Conservation (phyloP, 2,329 filamentous ascomycete species). For the Diaporthe capsici region DNA sequence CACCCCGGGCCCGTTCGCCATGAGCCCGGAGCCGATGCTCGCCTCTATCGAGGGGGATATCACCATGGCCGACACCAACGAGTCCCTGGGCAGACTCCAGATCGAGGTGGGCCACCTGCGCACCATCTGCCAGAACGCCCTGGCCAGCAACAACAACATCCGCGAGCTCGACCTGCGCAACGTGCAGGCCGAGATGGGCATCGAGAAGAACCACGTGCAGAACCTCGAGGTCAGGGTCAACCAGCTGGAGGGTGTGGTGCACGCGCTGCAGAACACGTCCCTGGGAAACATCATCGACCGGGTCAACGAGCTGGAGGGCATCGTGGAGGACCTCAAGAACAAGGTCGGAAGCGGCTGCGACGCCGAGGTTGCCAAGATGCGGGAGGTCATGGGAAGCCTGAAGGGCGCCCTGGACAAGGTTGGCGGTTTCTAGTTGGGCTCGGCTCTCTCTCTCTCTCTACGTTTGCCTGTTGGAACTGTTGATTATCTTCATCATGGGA, state of each 20-base stretch:
- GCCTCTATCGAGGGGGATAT: conserved; percentile 1
- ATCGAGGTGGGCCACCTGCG: conserved; percentile 35
- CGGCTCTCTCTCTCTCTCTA: background rate
- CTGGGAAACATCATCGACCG: background rate
- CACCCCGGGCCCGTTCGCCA: background rate
- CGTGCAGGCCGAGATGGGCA: conserved; percentile 2
- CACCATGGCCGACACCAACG: background rate
- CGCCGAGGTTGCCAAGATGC: conserved; percentile 38
- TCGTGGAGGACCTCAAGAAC: conserved; percentile 12
- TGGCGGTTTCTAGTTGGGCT: conserved; percentile 30
- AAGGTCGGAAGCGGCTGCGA: conserved; percentile 34
- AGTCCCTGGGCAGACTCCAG: background rate
- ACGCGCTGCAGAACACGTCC: conserved; percentile 18
- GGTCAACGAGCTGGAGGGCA: conserved; percentile 14
- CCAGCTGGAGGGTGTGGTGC: conserved; percentile 12
- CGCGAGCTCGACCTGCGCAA: conserved; percentile 8
- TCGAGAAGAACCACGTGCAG: background rate
- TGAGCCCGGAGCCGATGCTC: conserved; percentile 32
- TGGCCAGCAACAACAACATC: background rate
- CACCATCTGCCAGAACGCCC: conserved; percentile 34
- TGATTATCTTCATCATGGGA: background rate
- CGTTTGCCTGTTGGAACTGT: background rate
- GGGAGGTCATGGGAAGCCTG: conserved; percentile 33
- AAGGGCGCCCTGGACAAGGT: conserved; percentile 23
- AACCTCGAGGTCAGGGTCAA: conserved; percentile 6